phyloP scores from a whole-genome alignment of 2,329 filamentous ascomycete species.

The Neophaeococcomyces aloes region DNA sequence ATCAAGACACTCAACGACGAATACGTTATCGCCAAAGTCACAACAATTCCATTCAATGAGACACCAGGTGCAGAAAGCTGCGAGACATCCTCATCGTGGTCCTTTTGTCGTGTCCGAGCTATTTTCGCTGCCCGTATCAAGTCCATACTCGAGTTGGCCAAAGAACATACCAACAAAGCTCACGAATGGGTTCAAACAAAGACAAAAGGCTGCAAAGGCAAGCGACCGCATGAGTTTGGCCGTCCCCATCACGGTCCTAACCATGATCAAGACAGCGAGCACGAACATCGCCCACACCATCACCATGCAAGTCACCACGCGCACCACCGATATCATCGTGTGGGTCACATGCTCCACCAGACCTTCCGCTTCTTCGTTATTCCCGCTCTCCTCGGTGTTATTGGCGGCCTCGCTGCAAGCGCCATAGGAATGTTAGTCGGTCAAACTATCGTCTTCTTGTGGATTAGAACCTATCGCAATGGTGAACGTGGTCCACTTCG shows the following conservation, averaged over 20 bases:
- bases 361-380: constrained; percentile 36
- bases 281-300: neutral
- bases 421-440: constrained; percentile 40
- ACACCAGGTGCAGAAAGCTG: constrained; percentile 24
- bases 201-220: constrained; percentile 11
- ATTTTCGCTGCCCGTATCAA: constrained; percentile 33
- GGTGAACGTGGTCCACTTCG: constrained; percentile 26
- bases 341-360: constrained; percentile 30
- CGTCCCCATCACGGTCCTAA: constrained; percentile 16
- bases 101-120: constrained; percentile 32
- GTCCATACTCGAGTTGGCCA: constrained; percentile 28
- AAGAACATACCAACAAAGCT: constrained; percentile 13
- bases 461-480: constrained; percentile 27
- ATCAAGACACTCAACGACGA: constrained; percentile 28
- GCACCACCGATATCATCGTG: constrained; percentile 21
- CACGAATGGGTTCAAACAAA: constrained; percentile 16
- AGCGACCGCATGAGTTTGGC: constrained; percentile 9
- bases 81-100: constrained; percentile 31
- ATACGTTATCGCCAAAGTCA: constrained; percentile 29
- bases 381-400: constrained; percentile 35
- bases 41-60: constrained; percentile 27
- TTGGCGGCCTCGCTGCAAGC: constrained; percentile 36
- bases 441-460: constrained; percentile 36
- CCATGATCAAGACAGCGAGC: constrained; percentile 1
- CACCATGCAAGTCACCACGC: constrained; percentile 24